Base-by-base conservation (phyloP, 805 yeast species). In the Clavispora santaluciae region DNA sequence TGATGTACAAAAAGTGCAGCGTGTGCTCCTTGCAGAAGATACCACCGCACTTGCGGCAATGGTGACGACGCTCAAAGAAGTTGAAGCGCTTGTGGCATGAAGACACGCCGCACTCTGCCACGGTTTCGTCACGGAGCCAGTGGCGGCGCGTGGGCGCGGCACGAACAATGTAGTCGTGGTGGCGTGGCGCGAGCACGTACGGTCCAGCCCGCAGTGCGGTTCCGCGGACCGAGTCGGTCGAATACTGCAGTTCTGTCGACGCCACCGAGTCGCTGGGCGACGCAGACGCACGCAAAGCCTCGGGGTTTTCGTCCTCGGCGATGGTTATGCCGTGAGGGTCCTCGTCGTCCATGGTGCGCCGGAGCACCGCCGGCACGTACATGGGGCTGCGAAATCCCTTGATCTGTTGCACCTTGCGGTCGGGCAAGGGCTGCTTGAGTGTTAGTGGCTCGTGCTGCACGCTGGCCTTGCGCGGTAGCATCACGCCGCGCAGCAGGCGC, bases 291-390 rank as follows among this genome's bases (percentile, higher is more conserved):
- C 9, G 25, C 10, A 7, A 22, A n/a, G 29, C 6, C 11, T 21
- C 15, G 20, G 33, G 30, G 33, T 31, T 17, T 28, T 33, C 45
- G 15, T 22, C 40, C 10, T 22, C 33, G n/a, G 13, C 34, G 9
- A 24, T 42, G 5, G 33, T 10, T 10, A 3, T 6, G 12, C 20
- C 20, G 20, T 6, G 31, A 12, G n/a, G n/a, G n/a, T n/a, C n/a
- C 4, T 43, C 48, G 15, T 42, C 53, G 21, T 45, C 54, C 10
- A 46, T 28, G 43, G 71, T 50, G 86, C 50, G 74, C 21, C 75
- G 53, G 39, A 90, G 68, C 9, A 90, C 98, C 0, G 96, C 96
- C 0, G 98, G 98, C 0, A 85, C 72, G 55, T 88, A 90, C 68
- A 90, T 68, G 8, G 97, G 96, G 54, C 86, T 83, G 59, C 88